phyloP scores from a whole-genome alignment of 2,329 filamentous ascomycete species.

The Cadophora sp. region DNA sequence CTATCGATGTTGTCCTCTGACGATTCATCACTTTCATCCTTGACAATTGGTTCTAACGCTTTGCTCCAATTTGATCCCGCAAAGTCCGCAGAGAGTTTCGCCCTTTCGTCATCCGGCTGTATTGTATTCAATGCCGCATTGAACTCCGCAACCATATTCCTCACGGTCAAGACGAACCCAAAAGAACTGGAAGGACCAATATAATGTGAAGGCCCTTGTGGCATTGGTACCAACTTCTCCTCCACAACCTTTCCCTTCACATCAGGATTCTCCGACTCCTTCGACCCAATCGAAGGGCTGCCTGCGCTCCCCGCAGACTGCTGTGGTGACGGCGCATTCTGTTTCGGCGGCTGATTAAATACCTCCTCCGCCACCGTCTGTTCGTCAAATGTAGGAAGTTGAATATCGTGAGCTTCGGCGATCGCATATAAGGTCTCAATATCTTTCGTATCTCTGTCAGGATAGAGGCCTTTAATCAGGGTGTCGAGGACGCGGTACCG shows the following conservation, averaged over 20 bases:
- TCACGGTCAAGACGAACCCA: constrained; percentile 41
- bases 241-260: constrained; percentile 30
- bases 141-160: constrained; percentile 43
- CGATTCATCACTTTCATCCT: constrained; percentile 38
- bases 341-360: constrained; percentile 34
- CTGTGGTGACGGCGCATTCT: constrained; percentile 28
- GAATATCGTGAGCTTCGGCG: constrained; percentile 47
- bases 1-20: constrained; percentile 32
- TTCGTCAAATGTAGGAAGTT: constrained; percentile 46
- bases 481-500: constrained; percentile 52
- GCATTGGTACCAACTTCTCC: constrained; percentile 40
- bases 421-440: constrained; percentile 49
- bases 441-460: constrained; percentile 47
- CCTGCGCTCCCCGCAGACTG: constrained; percentile 26
- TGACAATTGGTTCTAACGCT: constrained; percentile 40
- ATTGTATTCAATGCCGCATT: constrained; percentile 34
- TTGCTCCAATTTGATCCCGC: constrained; percentile 42
- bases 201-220: constrained; percentile 41
- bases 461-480: constrained; percentile 50
- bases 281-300: constrained; percentile 31
- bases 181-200: constrained; percentile 44
- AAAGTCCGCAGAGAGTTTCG: constrained; percentile 40
- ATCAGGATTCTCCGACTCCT: constrained; percentile 27
- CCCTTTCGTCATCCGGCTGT: constrained; percentile 37
- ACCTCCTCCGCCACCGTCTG: constrained; percentile 37